Base-by-base conservation (phyloP, 1,139 yeast genomes). In the Kurtzmaniella quercitrusa region DNA sequence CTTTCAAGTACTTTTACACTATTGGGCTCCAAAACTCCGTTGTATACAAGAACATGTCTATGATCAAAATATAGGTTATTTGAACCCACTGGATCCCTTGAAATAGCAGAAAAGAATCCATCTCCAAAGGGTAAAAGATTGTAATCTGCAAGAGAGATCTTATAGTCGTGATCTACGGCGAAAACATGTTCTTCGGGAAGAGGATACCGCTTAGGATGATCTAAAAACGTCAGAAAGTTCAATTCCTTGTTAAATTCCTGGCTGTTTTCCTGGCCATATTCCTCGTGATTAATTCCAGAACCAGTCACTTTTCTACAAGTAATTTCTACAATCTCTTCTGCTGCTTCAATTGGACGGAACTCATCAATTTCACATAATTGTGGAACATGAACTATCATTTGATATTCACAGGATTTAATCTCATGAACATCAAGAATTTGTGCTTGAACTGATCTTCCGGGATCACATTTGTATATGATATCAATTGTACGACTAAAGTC, bases 351-450 rank as follows among this genome's bases (percentile, higher is more conserved):
- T 0, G 78, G 76, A 21, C 56, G 54, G 50, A 85, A 81, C 36
- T 75, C 71, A 5, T 68, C 70, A 40, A 77, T 63, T 12, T 58
- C 54, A 59, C 96, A 90, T 18, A 88, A 64, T 6, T 68, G 65
- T 0, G 86, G 83, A 1, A 84, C 68, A 39, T 74, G 71, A 1
- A 89, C 63, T n/a, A 70, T 70, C 59, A 84, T 73, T 50, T 75
- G 74, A 55, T 89, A 89, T 40, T 79, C 79, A 59, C 97, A 90
- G 0, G 93, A 84, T 48, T 75, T 77, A 42, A 79, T 67, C 62
- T 91, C 98, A 42, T 68, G 68, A 0, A 84, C 75, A 47, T 73
- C 72, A 8, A 61, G 33, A 10, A 70, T 61, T 15, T 65, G 65
- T 3, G 81, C 62, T 3, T 51, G 48, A 0, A 68, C 59, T 8